phyloP scores from a whole-genome alignment of 352 stramenopile genomes.

The Phytophthora capsici region DNA sequence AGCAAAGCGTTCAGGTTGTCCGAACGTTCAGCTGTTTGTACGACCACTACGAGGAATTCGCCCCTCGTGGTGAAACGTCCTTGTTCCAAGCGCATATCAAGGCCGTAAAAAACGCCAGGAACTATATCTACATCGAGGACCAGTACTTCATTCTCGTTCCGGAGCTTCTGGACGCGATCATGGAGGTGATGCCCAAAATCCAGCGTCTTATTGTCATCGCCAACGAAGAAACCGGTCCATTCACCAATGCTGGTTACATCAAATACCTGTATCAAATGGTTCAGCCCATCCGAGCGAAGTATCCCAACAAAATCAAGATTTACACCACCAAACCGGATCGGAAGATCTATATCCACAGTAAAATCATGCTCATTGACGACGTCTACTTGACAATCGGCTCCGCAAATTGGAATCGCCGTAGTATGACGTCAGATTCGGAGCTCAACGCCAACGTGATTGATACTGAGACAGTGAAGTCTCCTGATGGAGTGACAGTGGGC shows the following conservation, averaged over 20 bases:
- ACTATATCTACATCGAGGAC: slow-evolving; percentile 35
- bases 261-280: slow-evolving; percentile 65
- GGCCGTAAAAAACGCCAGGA: slow-evolving; percentile 32
- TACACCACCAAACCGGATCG: slow-evolving; percentile 45
- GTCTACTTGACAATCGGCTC: slow-evolving; percentile 66
- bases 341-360: slow-evolving; percentile 65
- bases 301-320: slow-evolving; percentile 35
- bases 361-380: slow-evolving; percentile 64
- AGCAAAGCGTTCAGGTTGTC: slow-evolving; percentile 44
- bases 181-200: slow-evolving; percentile 49
- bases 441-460: slow-evolving; percentile 62
- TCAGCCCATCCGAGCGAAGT: slow-evolving; percentile 42
- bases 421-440: slow-evolving; percentile 60
- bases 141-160: slow-evolving; percentile 42
- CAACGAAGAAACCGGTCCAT: slow-evolving; percentile 31
- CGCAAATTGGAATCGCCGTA: slow-evolving; percentile 61
- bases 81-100: slow-evolving; percentile 51
- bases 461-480: slow-evolving; percentile 28
- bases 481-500: slow-evolving; percentile 37
- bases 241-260: slow-evolving; percentile 45
- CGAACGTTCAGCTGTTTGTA: slow-evolving; percentile 66
- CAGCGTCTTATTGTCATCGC: slow-evolving; percentile 61
- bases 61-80: slow-evolving; percentile 51
- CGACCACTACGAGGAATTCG: slow-evolving; percentile 53
- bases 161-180: slow-evolving; percentile 45